Evolutionary conservation across 2,329 filamentous ascomycete genomes (phyloP).

Genomic region (Verticillium nubilum): DNA sequence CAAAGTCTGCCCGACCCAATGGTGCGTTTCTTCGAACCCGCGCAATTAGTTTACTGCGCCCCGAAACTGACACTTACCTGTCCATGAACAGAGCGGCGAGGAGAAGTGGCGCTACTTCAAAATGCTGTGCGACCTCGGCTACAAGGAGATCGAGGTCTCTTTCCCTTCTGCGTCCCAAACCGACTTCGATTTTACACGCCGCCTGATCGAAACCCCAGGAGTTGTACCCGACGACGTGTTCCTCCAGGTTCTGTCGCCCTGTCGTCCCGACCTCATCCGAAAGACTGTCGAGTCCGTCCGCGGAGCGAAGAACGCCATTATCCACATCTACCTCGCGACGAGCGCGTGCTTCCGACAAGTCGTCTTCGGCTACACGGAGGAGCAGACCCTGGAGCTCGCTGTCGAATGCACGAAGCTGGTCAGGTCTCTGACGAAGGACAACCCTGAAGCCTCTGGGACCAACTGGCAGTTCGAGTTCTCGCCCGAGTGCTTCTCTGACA

Average conservation of each 20-base stretch:
- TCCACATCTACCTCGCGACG: slow-evolving; percentile 94
- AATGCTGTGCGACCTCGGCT: slow-evolving; percentile 86
- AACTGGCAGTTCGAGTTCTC: slow-evolving; percentile 79
- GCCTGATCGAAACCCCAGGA: slow-evolving; percentile 78
- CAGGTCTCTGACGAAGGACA: slow-evolving; percentile 81
- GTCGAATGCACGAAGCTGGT: slow-evolving; percentile 83
- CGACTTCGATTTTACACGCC: slow-evolving; percentile 91
- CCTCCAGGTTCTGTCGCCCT: slow-evolving; percentile 88
- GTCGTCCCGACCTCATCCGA: slow-evolving; percentile 83
- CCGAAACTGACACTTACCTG: slow-evolving; percentile 4
- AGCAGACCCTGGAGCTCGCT: slow-evolving; percentile 75
- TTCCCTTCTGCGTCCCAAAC: slow-evolving; percentile 93
- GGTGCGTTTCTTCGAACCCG: slow-evolving; percentile 45
- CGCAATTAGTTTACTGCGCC: neutral
- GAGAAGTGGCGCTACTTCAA: slow-evolving; percentile 96
- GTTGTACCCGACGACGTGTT: slow-evolving; percentile 83
- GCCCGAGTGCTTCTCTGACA: slow-evolving; percentile 88
- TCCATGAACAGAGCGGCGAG: slow-evolving; percentile 65
- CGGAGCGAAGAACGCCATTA: slow-evolving; percentile 87
- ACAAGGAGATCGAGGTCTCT: slow-evolving; percentile 96
- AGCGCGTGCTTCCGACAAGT: slow-evolving; percentile 92
- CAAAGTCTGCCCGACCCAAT: slow-evolving; percentile 91
- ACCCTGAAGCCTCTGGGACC: slow-evolving; percentile 50
- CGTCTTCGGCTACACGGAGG: slow-evolving; percentile 82
- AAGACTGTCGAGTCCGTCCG: slow-evolving; percentile 83